phyloP scores from a whole-genome alignment of 2,329 filamentous ascomycete genomes.

The Plenodomus biglobosus region DNA sequence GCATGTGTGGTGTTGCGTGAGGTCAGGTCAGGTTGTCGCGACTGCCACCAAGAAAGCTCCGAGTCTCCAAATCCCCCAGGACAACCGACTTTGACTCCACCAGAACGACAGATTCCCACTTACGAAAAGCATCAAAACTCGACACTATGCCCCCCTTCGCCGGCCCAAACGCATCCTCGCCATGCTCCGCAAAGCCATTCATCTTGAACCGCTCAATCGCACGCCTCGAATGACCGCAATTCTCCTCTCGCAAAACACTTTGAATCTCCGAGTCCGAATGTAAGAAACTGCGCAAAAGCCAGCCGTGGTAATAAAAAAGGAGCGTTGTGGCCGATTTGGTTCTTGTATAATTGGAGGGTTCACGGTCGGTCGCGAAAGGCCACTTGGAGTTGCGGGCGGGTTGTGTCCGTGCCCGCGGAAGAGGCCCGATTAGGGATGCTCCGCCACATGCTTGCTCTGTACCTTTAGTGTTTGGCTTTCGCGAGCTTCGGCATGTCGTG shows the following conservation, averaged over 20 bases:
- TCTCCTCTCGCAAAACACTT: too few species aligned
- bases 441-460: constrained; percentile 18
- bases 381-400: constrained; percentile 38
- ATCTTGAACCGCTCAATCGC: constrained; percentile 52
- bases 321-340: constrained; percentile 17
- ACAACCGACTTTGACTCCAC: background rate
- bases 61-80: too few species aligned
- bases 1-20: constrained; percentile 4
- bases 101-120: constrained; percentile 40
- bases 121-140: constrained; percentile 97
- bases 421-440: constrained; percentile 18
- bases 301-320: too few species aligned
- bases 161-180: constrained; percentile 80
- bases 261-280: too few species aligned
- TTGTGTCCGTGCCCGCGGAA: constrained; percentile 23
- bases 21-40: background rate
- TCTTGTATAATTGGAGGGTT: background rate
- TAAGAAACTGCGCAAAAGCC: too few species aligned
- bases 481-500: too few species aligned
- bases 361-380: constrained; percentile 33
- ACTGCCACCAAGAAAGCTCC: too few species aligned
- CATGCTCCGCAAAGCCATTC: constrained; percentile 72
- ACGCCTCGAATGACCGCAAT: constrained; percentile 10
- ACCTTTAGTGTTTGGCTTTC: background rate
- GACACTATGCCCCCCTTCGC: constrained; percentile 61